A percentile compares a stretch with the other conserved stretches of the same genome.
phyloP scores from a whole-genome alignment of 139 green algal genomes.

The Volvox reticuliferus region DNA sequence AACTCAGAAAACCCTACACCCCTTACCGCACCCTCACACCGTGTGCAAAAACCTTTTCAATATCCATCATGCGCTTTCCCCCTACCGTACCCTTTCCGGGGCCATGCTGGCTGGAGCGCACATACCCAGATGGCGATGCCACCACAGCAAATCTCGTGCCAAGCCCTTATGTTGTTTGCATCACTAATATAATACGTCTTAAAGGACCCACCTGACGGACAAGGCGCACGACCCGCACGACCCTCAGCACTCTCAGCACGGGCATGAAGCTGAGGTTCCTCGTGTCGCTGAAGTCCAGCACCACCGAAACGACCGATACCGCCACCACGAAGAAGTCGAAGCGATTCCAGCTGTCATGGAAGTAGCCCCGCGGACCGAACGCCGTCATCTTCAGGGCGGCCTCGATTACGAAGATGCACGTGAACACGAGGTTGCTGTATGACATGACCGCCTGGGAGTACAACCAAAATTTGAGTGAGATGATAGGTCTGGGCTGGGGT shows the following conservation, averaged over 20 bases:
- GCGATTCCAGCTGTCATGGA: slow-evolving; percentile 59
- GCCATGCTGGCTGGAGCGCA: too few species aligned
- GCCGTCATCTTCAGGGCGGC: slow-evolving; percentile 67
- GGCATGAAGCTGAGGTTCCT: slow-evolving; percentile 64
- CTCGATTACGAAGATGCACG: slow-evolving; percentile 73
- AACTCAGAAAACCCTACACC: too few species aligned
- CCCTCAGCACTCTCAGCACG: slow-evolving; percentile 76
- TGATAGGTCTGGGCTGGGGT: too few species aligned
- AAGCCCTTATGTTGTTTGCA: too few species aligned
- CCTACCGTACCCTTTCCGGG: too few species aligned
- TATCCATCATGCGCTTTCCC: too few species aligned
- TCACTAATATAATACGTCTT: too few species aligned
- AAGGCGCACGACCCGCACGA: slow-evolving; percentile 54
- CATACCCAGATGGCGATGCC: too few species aligned
- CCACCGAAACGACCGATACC: slow-evolving; percentile 54
- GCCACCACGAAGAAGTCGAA: slow-evolving; percentile 80
- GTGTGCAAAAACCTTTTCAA: too few species aligned
- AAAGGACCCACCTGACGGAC: slow-evolving; percentile 22
- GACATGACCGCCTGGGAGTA: slow-evolving; percentile 33
- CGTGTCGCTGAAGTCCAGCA: slow-evolving; percentile 54
- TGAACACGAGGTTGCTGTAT: slow-evolving; percentile 71
- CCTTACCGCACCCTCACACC: too few species aligned
- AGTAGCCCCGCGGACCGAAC: slow-evolving; percentile 41
- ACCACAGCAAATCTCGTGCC: too few species aligned
- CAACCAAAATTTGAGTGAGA: too few species aligned